Evolutionary conservation across 306 rosid genomes (phyloP).

Genomic region (Cicer pinnatifidum): DNA sequence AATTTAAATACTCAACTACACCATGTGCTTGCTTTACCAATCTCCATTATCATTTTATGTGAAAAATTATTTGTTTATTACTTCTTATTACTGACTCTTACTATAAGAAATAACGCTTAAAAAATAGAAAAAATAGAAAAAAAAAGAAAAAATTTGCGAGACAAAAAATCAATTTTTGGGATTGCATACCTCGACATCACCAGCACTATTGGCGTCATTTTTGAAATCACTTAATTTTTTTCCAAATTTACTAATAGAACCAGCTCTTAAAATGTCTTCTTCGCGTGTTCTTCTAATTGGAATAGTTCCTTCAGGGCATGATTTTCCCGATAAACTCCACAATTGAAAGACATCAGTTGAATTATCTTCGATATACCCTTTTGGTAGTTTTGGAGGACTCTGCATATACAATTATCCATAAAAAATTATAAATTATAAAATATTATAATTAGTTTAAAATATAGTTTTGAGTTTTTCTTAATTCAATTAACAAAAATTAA

Average conservation of each 20-base stretch:
- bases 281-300: slow-evolving; percentile 82
- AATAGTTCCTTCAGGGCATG: slow-evolving; percentile 81
- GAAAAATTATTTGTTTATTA: no score
- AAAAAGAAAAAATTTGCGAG: no score
- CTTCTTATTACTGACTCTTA: no score
- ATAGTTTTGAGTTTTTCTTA: background rate
- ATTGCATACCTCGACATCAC: slow-evolving; percentile 65
- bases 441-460: slow-evolving; percentile 59
- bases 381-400: slow-evolving; percentile 84
- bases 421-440: background rate
- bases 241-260: slow-evolving; percentile 45
- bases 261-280: slow-evolving; percentile 72
- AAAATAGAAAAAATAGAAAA: no score
- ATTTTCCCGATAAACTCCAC: slow-evolving; percentile 72
- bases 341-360: slow-evolving; percentile 55
- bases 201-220: slow-evolving; percentile 55
- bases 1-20: background rate
- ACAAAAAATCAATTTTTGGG: no score
- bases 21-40: no score
- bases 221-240: slow-evolving; percentile 55
- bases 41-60: no score
- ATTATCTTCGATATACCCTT: slow-evolving; percentile 44
- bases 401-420: slow-evolving; percentile 21
- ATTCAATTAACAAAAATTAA: background rate
- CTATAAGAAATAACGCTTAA: no score